Base-by-base conservation (phyloP, 495 filamentous ascomycete species). In the Sphaerosporella brunnea region DNA sequence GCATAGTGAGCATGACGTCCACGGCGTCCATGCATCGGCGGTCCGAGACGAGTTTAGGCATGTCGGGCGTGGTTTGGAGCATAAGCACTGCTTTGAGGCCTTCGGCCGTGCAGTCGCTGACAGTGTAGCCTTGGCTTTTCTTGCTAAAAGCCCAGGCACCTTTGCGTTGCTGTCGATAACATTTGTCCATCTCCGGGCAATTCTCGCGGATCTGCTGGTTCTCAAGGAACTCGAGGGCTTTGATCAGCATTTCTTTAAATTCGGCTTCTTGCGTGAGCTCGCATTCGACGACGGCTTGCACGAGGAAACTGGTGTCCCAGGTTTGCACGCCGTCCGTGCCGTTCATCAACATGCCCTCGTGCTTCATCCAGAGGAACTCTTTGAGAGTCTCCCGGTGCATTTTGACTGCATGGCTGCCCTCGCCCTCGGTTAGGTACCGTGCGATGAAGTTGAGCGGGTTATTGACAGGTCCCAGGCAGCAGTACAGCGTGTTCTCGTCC, bases 91-190 rank as follows among this genome's bases (percentile, higher is more conserved):
- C 74, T 54, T 93, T 93, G 11, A 96, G 63, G 2, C 77, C 92
- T 67, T 97, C 90, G 0, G 87, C 78, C 1, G 90, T 82, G 56
- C 87, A 95, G 61, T 97, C 90, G 52, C 79, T 86, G 34, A 97
- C 92, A 1, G 84, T 85, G 59, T 97, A 97, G 15, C 92, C 90
- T 58, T 97, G 90, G 18, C 75, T 74, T 58, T 74, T 81, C 51
- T 78, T 97, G 61, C 83, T 92, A 62, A 97, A 97, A 0, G 82
- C 82, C 90, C 90, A 97, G 2, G 77, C 90, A 11, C 90, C 92
- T 60, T 93, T 93, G 10, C 92, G 74, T 51, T 79, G 77, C 51
- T 96, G 92, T 11, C 90, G 83, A 60, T 96, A 97, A 63, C 82
- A 88, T 38, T 73, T 70, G 8, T 77, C 74, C 56, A 84, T 80